These are phyloP conservation scores for Helichrysum umbraculigerum DNA, from an alignment of 129 eudicot species.

Conservation along the genomic window DNA sequence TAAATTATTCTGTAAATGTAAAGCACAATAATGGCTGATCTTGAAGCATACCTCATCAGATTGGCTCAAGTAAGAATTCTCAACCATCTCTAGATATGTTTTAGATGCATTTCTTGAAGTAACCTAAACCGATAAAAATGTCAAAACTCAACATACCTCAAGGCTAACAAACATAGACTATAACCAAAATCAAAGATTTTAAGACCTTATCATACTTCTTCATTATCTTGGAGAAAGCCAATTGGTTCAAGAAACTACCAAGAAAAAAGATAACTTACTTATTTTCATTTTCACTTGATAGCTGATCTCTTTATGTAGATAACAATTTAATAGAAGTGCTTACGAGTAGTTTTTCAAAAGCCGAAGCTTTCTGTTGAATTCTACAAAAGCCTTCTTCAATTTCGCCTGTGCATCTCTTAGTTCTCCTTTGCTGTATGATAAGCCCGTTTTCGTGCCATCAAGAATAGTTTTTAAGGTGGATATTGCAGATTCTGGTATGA, in stretches of 20 bases:
- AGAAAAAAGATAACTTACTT: background rate
- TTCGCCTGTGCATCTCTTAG: conserved; percentile 41
- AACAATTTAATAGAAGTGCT: background rate
- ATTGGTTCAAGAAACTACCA: conserved; percentile 59
- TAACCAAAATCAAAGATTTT: background rate
- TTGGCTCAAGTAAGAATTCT: conserved; percentile 55
- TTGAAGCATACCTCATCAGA: conserved; percentile 55
- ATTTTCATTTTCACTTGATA: background rate
- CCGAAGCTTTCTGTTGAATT: conserved; percentile 58
- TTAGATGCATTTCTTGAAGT: conserved; percentile 65
- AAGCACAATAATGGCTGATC: background rate
- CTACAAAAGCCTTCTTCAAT: conserved; percentile 54
- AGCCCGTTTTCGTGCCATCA: conserved; percentile 37
- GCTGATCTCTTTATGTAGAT: background rate
- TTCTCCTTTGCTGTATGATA: conserved; percentile 48
- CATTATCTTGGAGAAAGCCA: conserved; percentile 76
- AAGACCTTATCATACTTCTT: conserved; percentile 78
- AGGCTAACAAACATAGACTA: background rate
- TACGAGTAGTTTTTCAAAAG: conserved; percentile 67
- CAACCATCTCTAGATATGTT: conserved; percentile 61
- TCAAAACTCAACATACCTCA: background rate
- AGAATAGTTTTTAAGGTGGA: conserved; percentile 48
- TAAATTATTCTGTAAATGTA: conserved; percentile 6
- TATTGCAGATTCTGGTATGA: conserved; percentile 49
- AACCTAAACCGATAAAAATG: conserved; percentile 37